Percentiles rank a stretch among this genome's conserved stretches.
phyloP scores from a whole-genome alignment of 2,329 filamentous ascomycete genomes.

The Fusarium begoniae region DNA sequence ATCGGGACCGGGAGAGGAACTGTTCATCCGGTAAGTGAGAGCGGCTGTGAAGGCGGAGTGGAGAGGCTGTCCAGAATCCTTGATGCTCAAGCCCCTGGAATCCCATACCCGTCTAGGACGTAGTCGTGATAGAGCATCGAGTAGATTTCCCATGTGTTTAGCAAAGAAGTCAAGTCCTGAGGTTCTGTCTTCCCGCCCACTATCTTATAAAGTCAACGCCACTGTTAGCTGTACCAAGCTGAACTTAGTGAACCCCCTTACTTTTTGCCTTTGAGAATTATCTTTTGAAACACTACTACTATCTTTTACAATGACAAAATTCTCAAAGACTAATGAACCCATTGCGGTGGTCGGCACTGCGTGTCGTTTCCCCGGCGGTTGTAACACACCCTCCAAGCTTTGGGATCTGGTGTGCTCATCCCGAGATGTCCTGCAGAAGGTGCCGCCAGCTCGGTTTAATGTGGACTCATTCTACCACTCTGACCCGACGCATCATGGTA shows the following conservation, averaged over 20 bases:
- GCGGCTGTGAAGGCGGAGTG: not conserved
- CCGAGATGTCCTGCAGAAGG: not conserved
- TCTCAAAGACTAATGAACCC: not conserved
- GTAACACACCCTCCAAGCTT: constrained; percentile 5
- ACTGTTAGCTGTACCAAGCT: not conserved
- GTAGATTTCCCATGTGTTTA: not conserved
- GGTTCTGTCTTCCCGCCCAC: not conserved
- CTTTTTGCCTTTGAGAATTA: not conserved
- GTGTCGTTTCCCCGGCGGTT: not conserved
- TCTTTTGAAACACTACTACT: not conserved
- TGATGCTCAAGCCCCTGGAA: not conserved
- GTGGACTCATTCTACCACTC: constrained; percentile 1
- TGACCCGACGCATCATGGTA: not conserved
- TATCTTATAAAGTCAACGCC: not conserved
- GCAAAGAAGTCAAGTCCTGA: not conserved
- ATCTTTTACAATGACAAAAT: not conserved
- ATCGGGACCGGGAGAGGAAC: not conserved
- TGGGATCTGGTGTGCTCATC: constrained; percentile 8
- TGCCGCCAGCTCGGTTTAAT: constrained; percentile 3
- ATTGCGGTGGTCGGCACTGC: constrained; percentile 6
- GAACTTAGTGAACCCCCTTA: not conserved
- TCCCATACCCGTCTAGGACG: not conserved
- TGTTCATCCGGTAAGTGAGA: not conserved
- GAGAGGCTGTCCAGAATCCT: not conserved
- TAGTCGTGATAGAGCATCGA: not conserved